Evolutionary conservation across 73 alveolate genomes (phyloP).

Genomic region (Paramecium sexaurelia): DNA sequence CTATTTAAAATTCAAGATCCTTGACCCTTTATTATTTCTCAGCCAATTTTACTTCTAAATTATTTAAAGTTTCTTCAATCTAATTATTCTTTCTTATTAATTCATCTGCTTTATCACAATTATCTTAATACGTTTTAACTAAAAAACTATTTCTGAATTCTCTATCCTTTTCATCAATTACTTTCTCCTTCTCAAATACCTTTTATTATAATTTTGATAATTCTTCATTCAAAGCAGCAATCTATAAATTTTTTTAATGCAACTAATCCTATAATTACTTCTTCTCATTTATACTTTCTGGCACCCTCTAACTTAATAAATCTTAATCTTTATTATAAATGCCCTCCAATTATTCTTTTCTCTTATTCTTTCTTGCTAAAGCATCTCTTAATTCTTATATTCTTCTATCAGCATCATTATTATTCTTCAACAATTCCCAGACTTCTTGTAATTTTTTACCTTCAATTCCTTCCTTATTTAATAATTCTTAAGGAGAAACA

Average conservation of each 20-base stretch:
- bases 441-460: background rate
- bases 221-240: background rate
- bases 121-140: background rate
- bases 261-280: background rate
- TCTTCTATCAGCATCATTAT: background rate
- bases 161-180: background rate
- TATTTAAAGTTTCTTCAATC: background rate
- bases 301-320: background rate
- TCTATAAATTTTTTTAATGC: background rate
- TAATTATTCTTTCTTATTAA: background rate
- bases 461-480: background rate
- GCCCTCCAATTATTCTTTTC: constrained; percentile 1
- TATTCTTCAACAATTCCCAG: background rate
- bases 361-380: constrained; percentile 1
- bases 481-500: background rate
- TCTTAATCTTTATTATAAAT: background rate
- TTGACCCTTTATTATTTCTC: background rate
- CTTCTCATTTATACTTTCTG: background rate
- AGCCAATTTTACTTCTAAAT: background rate
- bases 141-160: background rate
- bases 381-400: background rate
- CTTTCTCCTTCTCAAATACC: background rate
- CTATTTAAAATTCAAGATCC: background rate
- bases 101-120: background rate
- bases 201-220: background rate